Conservation (phyloP, 345 rosid genomes). For the Linum usitatissimum region DNA sequence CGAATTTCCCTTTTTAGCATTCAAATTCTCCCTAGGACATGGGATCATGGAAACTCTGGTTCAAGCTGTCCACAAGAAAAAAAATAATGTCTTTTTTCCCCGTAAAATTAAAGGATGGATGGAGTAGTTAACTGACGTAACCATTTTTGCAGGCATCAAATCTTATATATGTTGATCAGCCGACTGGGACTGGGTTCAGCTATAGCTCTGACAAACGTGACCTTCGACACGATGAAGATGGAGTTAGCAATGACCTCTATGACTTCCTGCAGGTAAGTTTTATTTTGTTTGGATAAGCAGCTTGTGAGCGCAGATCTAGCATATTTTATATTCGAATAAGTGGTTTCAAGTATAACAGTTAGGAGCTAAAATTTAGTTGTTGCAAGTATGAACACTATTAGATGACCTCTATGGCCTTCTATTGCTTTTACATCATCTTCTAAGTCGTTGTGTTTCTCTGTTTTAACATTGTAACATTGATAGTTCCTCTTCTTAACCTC, state of each 20-base stretch:
- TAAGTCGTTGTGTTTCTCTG: neutral
- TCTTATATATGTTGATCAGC: slow-evolving; percentile 92
- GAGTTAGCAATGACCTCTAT: slow-evolving; percentile 83
- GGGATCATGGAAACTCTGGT: neutral
- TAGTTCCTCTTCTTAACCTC: neutral
- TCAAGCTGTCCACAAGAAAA: too few species aligned
- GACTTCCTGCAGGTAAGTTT: slow-evolving; percentile 87
- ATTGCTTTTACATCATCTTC: neutral
- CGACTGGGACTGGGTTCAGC: slow-evolving; percentile 96
- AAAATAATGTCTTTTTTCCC: too few species aligned
- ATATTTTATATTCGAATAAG: neutral
- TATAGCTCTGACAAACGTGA: slow-evolving; percentile 79
- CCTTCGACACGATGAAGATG: slow-evolving; percentile 72
- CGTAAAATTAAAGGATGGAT: too few species aligned
- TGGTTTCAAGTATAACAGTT: neutral
- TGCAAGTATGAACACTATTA: neutral
- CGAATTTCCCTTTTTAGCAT: neutral
- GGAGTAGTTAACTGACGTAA: neutral
- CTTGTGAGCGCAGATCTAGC: neutral
- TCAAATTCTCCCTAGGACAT: neutral
- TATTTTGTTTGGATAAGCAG: neutral
- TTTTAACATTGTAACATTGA: neutral
- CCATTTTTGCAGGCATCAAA: slow-evolving; percentile 61
- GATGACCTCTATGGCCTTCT: neutral
- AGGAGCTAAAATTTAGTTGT: neutral